Evolutionary conservation across 2,329 filamentous ascomycete genomes (phyloP).

Genomic region (Myriosclerotinia duriaeana): DNA sequence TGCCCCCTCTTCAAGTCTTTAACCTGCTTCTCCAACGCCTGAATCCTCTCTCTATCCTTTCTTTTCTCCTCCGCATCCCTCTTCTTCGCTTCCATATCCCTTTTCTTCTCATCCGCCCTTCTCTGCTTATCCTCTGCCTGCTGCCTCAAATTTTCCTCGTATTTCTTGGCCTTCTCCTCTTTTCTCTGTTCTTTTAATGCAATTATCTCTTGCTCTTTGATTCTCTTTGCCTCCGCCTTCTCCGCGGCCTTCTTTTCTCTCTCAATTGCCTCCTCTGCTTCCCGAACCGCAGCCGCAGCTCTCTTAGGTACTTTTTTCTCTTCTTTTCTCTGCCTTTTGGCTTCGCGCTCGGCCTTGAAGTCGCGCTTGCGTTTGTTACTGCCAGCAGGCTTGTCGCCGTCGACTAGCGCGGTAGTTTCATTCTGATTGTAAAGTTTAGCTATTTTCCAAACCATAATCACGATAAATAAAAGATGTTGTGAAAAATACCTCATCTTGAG

Average conservation of each 20-base stretch:
- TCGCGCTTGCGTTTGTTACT: slow-evolving; percentile 20
- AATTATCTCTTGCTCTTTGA: not conserved
- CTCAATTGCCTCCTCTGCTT: slow-evolving; percentile 5
- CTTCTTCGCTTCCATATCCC: not conserved
- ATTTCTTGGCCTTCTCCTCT: slow-evolving; percentile 3
- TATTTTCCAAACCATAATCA: not conserved
- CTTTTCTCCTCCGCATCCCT: not conserved
- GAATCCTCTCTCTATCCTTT: slow-evolving; percentile 4
- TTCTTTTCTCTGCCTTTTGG: slow-evolving; percentile 15
- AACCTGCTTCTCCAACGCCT: slow-evolving; percentile 12
- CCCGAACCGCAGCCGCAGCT: not conserved
- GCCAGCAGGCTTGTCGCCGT: not conserved
- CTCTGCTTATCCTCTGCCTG: slow-evolving; percentile 12
- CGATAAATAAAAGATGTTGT: not conserved
- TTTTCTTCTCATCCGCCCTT: slow-evolving; percentile 6
- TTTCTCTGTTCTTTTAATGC: not conserved
- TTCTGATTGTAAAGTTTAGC: slow-evolving; percentile 12
- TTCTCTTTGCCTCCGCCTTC: not conserved
- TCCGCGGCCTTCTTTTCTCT: not conserved
- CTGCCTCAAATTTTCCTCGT: not conserved
- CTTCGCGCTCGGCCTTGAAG: slow-evolving; percentile 18
- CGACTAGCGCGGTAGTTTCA: not conserved
- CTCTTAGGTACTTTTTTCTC: not conserved
- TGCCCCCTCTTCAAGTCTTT: slow-evolving; percentile 7
- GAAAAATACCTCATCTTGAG: slow-evolving; percentile 10